Conservation (phyloP, 1,139 yeast genomes). For the Arxiozyma telluris region DNA sequence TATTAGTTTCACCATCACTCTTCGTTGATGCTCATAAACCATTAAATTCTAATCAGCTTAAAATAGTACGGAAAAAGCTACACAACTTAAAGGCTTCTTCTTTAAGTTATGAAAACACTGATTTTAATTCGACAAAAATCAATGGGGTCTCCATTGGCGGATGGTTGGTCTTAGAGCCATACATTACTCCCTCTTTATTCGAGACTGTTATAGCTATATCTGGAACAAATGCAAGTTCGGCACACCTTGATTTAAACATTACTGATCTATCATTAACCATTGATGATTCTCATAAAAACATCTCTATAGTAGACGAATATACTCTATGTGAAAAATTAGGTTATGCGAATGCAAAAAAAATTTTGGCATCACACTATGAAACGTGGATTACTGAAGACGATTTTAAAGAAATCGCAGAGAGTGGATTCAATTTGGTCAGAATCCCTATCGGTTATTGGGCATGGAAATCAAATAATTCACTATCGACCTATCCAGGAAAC, state of each 20-base stretch:
- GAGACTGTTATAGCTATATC: constrained; percentile 11
- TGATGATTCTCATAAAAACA: constrained; percentile 3
- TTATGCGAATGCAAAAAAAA: constrained; percentile 33
- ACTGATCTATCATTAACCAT: not conserved
- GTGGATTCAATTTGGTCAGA: constrained; percentile 53
- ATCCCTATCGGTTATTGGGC: constrained; percentile 68
- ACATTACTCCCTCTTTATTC: constrained; percentile 51
- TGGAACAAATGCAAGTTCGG: not conserved
- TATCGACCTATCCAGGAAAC: constrained; percentile 13
- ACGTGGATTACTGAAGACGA: constrained; percentile 49
- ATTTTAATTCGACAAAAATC: not conserved
- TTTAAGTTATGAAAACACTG: not conserved
- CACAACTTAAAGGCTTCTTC: not conserved
- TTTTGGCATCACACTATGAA: constrained; percentile 46
- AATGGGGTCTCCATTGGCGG: constrained; percentile 55
- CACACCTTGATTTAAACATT: not conserved
- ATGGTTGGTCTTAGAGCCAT: constrained; percentile 60
- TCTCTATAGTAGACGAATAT: constrained; percentile 43
- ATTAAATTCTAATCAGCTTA: not conserved
- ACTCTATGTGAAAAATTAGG: constrained; percentile 45
- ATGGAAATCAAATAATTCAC: constrained; percentile 33
- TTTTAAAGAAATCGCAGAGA: constrained; percentile 38
- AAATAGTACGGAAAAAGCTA: not conserved
- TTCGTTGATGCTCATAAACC: not conserved
- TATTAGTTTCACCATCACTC: too few species aligned